Evolutionary conservation across 768 basidiomycete genomes (phyloP).

Genomic region (Chalciporus chontae): DNA sequence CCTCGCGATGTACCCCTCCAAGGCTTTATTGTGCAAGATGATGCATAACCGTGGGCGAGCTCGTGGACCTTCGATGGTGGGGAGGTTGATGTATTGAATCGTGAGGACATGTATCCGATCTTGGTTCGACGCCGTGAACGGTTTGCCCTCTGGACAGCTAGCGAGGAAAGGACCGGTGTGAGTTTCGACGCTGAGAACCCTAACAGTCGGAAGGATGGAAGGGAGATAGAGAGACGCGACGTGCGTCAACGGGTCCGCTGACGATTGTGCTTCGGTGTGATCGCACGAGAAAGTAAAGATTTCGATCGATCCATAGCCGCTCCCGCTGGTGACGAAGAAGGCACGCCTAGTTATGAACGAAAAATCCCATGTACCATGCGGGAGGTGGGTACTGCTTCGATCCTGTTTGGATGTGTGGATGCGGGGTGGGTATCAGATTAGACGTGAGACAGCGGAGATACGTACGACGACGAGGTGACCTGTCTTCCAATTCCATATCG

Average conservation of each 20-base stretch:
- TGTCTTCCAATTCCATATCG: conserved; percentile 52
- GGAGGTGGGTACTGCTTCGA: conserved; percentile 20
- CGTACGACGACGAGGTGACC: conserved; percentile 42
- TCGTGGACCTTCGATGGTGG: not conserved
- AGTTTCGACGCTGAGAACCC: conserved; percentile 19
- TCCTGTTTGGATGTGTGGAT: conserved; percentile 24
- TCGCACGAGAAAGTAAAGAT: conserved; percentile 39
- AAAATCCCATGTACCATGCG: conserved; percentile 38
- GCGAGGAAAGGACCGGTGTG: conserved; percentile 36
- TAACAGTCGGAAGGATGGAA: conserved; percentile 1
- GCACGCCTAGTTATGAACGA: conserved; percentile 43
- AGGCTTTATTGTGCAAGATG: conserved; percentile 31
- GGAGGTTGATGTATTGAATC: conserved; percentile 19
- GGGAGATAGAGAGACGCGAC: conserved; percentile 18
- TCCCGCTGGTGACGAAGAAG: conserved; percentile 38
- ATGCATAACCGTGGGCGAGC: conserved; percentile 20
- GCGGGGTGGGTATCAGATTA: not conserved
- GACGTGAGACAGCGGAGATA: not conserved
- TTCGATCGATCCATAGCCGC: conserved; percentile 36
- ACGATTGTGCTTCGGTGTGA: not conserved
- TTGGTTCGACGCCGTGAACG: conserved; percentile 27
- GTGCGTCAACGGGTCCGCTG: conserved; percentile 12
- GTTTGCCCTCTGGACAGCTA: conserved; percentile 15
- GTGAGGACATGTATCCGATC: conserved; percentile 22
- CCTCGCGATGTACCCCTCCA: conserved; percentile 21